Evolutionary conservation across 176 grass and related monocot genomes (phyloP), one percentile per base, ranked within the genome.

Genomic region (Oryza rufipogon): DNA sequence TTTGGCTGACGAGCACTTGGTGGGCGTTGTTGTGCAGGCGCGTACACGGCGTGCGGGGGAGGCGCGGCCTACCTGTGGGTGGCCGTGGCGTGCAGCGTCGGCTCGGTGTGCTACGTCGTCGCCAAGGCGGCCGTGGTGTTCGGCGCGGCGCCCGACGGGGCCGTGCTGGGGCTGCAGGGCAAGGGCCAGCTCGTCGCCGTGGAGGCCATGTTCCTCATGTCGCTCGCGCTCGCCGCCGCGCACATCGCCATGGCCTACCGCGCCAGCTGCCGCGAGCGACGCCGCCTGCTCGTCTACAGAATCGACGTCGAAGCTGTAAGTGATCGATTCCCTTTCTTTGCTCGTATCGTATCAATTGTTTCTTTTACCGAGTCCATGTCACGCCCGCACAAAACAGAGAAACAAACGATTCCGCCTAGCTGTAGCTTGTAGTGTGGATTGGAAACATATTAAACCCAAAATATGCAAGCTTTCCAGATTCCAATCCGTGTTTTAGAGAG

Each of bases 301-400:
- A 98, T 98, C 87, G 96, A 98, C 78, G 83, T 98, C 65, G 96
- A 98, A 84, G 93, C 96, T 14, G 96, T 98, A 11, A 89, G 88
- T 75, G 11, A 63, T n/a, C 6, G 22, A 7, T 5, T 15, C 2
- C 11, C 17, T 26, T 49, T 41, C 2, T 3, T 60, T 38, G 12
- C 26, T 3, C 4, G 20, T 19, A 2, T 12, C 9, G 42, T 44
- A 19, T 28, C 45, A 66, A 28, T 47, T 70, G 11, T 66, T 45
- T 9, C 71, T 4, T 4, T 65, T 16, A 10, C 64, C 42, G 38
- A 9, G 34, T 9, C 61, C 61, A 60, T 39, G 71, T 9, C 19
- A 11, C 13, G 6, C 13, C 2, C 13, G 25, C 0, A 14, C 63
- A 36, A 68, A 56, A 10, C 42, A 73, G 44, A 71, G 1, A 16